Base-by-base conservation (phyloP, 495 filamentous ascomycete genomes). In the Thermochaetoides thermophila region DNA sequence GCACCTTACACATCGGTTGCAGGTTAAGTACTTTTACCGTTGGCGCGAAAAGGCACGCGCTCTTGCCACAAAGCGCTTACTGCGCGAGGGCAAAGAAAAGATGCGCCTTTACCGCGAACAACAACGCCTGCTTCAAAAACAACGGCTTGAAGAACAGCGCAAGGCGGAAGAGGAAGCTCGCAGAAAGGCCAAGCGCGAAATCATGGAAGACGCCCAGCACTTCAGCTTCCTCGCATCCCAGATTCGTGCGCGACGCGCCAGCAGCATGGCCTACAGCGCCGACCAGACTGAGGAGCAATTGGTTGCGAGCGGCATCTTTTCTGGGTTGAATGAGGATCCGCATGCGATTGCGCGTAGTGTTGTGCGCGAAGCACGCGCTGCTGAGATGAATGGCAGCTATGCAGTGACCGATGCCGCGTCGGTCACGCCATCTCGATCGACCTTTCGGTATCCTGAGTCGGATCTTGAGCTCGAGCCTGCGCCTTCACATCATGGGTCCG, bases 11-110 rank as follows among this genome's bases (percentile, higher is more conserved):
- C 52, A 61, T 25, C 60, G 50, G 9, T 46, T 72, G 17, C 39
- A 43, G 9, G 50, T 60, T 18, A 69, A 63, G 29, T 72, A 53
- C 44, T 62, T 63, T 18, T 60, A 62, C 29, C 41, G 48, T 8
- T 72, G 68, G 68, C 55, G 57, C 29, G 42, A 63, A 17, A 45
- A 39, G 16, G 59, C 60, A 8, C 45, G 59, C 2, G 27, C 31
- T 1, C 45, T 41, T 6, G 42, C 45, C 17, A 44, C 40, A 16
- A 49, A 43, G 14, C 45, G 48, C 9, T 57, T 61, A 28, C 58
- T 59, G 5, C 52, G 32, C 37, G 55, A 44, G 31, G 40, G 50
- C 24, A 50, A 52, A 23, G 42, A 54, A 24, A 46, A 43, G 17
- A 48, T 50, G 44, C 39, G 44, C 15, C 27, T 25, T 1, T 52